Evolutionary conservation across 2,329 filamentous ascomycete species (phyloP), one percentile per base, ranked within the genome.

Genomic region (Teratosphaeria nubilosa): DNA sequence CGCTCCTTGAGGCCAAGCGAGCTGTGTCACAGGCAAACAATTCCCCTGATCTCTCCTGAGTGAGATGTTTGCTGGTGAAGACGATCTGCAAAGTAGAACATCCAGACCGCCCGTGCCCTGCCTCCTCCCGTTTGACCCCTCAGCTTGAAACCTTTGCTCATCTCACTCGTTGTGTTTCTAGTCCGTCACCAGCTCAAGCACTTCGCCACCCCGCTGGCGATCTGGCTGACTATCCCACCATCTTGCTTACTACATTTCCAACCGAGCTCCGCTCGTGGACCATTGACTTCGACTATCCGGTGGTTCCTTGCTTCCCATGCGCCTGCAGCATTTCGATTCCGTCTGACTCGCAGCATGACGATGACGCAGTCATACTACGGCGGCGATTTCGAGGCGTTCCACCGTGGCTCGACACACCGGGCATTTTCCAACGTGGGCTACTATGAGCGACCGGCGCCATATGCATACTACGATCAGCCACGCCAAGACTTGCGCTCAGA

Each of bases 361-460:
- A 66, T 65, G 63, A 65, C 64, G 58, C 66, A 67, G 59, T 63
- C 64, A 48, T 70, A 67, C 62, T 66, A 69, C 53, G 62, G 61
- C 50, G 50, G 52, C 30, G 67, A 66, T n/a, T 62, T 62, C 53
- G 66, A 68, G 54, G 54, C 64, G 9, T 65, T 65, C 53, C 56
- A 62, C 51, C 65, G 63, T 53, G 13, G 25, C 20, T 50, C 62
- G 45, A 61, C 56, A 31, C 60, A 66, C 56, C 62, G 67, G 58
- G 59, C 61, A 41, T 56, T 61, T 16, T 59, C 64, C 32, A 60
- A 32, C 56, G 56, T 58, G 50, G 61, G 58, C n/a, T 65, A 67
- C 58, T 69, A 66, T 56, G 65, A 66, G 13, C 66, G 67, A 22
- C 45, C 64, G 48, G 53, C 58, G 13, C 65, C 66, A 25, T 69